Conservation (phyloP, 2,329 filamentous ascomycete genomes). For the Alternaria triticina region DNA sequence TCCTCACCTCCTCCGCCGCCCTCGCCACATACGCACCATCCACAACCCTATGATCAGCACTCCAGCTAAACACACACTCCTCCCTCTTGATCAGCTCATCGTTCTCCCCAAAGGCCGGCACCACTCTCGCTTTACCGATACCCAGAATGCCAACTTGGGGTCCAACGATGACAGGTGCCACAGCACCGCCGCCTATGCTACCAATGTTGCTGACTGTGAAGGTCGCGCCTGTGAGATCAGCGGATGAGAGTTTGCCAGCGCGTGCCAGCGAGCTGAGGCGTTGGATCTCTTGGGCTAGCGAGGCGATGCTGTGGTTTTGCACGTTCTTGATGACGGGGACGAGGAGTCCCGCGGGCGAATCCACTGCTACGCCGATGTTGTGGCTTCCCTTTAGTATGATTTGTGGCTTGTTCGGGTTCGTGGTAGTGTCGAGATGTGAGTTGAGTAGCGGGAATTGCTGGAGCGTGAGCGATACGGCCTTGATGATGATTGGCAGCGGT, state of each 20-base stretch:
- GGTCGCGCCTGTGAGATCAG: slow-evolving; percentile 83
- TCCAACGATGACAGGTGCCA: slow-evolving; percentile 88
- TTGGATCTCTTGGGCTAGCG: slow-evolving; percentile 77
- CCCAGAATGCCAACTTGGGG: slow-evolving; percentile 92
- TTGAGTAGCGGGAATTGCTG: slow-evolving; percentile 86
- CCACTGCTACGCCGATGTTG: slow-evolving; percentile 96
- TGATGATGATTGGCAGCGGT: slow-evolving; percentile 93
- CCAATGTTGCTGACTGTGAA: slow-evolving; percentile 98
- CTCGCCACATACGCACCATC: slow-evolving; percentile 95
- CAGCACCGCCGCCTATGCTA: slow-evolving; percentile 89
- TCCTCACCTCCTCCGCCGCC: slow-evolving; percentile 80
- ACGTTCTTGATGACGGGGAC: slow-evolving; percentile 93
- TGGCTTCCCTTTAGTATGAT: slow-evolving; percentile 82
- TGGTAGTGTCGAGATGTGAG: slow-evolving; percentile 73
- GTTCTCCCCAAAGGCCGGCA: slow-evolving; percentile 74
- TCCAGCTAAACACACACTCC: slow-evolving; percentile 93
- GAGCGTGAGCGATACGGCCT: slow-evolving; percentile 87
- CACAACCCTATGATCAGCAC: slow-evolving; percentile 90
- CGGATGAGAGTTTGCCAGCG: slow-evolving; percentile 74
- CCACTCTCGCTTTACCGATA: slow-evolving; percentile 77
- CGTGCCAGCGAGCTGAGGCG: slow-evolving; percentile 76
- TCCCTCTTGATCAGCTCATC: slow-evolving; percentile 73
- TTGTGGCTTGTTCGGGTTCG: slow-evolving; percentile 69
- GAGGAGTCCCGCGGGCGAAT: slow-evolving; percentile 84
- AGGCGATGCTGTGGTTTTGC: slow-evolving; percentile 74